phyloP scores from a whole-genome alignment of 2,329 filamentous ascomycete genomes.

The Fusarium brachygibbosum region DNA sequence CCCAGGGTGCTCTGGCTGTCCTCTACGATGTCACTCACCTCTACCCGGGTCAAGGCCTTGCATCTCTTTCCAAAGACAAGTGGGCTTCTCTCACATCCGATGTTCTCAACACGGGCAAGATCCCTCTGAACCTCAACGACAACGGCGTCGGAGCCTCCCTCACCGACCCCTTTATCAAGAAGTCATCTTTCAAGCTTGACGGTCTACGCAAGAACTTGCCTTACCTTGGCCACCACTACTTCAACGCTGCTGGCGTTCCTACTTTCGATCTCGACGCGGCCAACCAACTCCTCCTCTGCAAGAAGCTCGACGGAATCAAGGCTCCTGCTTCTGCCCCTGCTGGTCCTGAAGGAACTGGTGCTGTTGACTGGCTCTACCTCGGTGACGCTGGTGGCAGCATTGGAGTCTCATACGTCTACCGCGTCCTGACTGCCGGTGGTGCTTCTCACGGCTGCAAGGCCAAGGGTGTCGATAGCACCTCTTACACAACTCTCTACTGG shows the following conservation, averaged over 20 bases:
- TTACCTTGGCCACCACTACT: constrained; percentile 76
- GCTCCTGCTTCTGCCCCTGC: constrained; percentile 65
- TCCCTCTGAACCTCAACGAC: constrained; percentile 64
- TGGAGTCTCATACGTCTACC: constrained; percentile 63
- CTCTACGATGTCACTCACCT: constrained; percentile 69
- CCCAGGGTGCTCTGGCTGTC: constrained; percentile 70
- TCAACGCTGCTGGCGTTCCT: constrained; percentile 67
- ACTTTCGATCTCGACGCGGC: constrained; percentile 68
- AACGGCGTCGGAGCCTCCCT: constrained; percentile 58
- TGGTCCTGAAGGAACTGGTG: constrained; percentile 63
- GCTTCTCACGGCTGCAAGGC: constrained; percentile 59
- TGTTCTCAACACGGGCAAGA: constrained; percentile 57
- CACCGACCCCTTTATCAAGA: constrained; percentile 60
- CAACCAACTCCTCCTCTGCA: constrained; percentile 58
- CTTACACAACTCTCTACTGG: constrained; percentile 71
- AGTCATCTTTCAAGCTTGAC: constrained; percentile 56
- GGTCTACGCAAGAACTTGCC: constrained; percentile 52
- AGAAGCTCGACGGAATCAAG: constrained; percentile 63
- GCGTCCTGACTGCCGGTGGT: constrained; percentile 68
- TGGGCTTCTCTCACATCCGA: constrained; percentile 59
- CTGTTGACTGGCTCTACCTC: constrained; percentile 69
- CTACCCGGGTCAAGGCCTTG: constrained; percentile 61
- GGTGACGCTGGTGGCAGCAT: constrained; percentile 56
- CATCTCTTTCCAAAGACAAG: constrained; percentile 55
- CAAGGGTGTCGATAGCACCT: constrained; percentile 63